phyloP scores from a whole-genome alignment of 768 basidiomycete genomes.

The Boletus subcaerulescens region DNA sequence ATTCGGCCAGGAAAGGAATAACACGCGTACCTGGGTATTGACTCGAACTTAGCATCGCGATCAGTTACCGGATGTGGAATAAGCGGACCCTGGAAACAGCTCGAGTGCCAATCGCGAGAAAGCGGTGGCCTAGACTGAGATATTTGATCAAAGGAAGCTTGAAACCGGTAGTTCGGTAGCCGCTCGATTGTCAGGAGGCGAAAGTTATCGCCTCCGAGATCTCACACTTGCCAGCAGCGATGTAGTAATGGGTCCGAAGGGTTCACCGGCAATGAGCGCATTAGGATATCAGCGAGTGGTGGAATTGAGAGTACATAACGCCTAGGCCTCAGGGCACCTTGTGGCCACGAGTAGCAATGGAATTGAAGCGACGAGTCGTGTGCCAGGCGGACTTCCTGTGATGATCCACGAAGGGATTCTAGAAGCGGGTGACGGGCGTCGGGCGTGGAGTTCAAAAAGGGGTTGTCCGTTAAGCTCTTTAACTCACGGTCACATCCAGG shows the following conservation, averaged over 20 bases:
- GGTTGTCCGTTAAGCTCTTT: slow-evolving; percentile 42
- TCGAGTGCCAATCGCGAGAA: slow-evolving; percentile 26
- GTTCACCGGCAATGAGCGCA: slow-evolving; percentile 27
- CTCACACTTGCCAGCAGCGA: slow-evolving; percentile 27
- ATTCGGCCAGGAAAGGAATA: slow-evolving; percentile 18
- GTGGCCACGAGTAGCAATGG: slow-evolving; percentile 5
- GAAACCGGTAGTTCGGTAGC: slow-evolving; percentile 30
- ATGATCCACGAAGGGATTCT: slow-evolving; percentile 26
- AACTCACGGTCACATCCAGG: slow-evolving; percentile 33
- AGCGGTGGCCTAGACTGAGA: slow-evolving; percentile 26
- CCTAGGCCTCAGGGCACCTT: slow-evolving; percentile 13
- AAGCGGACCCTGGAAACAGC: slow-evolving; percentile 34
- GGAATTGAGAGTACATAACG: slow-evolving; percentile 4
- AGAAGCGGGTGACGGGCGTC: slow-evolving; percentile 4
- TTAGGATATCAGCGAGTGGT: slow-evolving; percentile 21
- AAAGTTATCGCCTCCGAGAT: slow-evolving; percentile 33
- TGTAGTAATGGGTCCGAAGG: slow-evolving; percentile 32
- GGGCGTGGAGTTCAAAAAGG: slow-evolving; percentile 17
- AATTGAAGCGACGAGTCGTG: not conserved
- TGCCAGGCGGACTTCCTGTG: slow-evolving; percentile 15
- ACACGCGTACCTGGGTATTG: slow-evolving; percentile 21
- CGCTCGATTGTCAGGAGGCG: slow-evolving; percentile 34
- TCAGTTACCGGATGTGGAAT: slow-evolving; percentile 23
- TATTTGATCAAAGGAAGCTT: slow-evolving; percentile 27
- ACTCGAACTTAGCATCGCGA: slow-evolving; percentile 19